A percentile compares a stretch with the other conserved stretches of the same genome.
These are phyloP conservation scores for Fomitopsis serialis DNA, from an alignment of 768 basidiomycete genomes.

Conservation along the genomic window DNA sequence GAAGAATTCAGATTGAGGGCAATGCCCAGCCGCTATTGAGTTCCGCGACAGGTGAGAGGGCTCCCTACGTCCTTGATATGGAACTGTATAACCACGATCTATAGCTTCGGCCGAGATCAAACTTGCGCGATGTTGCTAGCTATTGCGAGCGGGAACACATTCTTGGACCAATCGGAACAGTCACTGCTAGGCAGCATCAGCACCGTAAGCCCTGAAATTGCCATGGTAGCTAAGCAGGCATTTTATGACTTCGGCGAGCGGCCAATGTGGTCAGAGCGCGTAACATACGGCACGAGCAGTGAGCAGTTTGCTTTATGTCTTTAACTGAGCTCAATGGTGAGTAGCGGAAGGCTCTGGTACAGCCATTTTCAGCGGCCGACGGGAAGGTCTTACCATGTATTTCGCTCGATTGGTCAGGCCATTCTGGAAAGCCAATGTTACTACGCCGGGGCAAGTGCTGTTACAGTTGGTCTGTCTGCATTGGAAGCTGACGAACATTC, in stretches of 20 bases:
- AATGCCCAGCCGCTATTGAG: constrained; percentile 72
- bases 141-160: constrained; percentile 80
- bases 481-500: not conserved
- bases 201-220: constrained; percentile 55
- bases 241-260: constrained; percentile 85
- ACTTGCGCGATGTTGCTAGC: constrained; percentile 89
- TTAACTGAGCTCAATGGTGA: constrained; percentile 1
- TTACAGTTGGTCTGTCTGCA: constrained; percentile 1
- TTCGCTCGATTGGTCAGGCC: constrained; percentile 82
- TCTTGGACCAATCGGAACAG: constrained; percentile 55
- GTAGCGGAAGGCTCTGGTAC: constrained; percentile 65
- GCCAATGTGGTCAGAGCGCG: constrained; percentile 75
- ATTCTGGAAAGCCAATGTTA: constrained; percentile 83
- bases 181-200: constrained; percentile 40
- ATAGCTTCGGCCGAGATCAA: constrained; percentile 86
- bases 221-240: constrained; percentile 71
- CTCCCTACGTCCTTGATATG: not conserved
- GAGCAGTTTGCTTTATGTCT: not conserved
- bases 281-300: constrained; percentile 72
- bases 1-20: constrained; percentile 75
- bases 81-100: not conserved
- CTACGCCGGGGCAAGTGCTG: constrained; percentile 47
- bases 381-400: constrained; percentile 85
- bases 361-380: constrained; percentile 78
- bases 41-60: constrained; percentile 69